Percentiles rank a stretch among this genome's conserved stretches.
These are phyloP conservation scores for Haematococcus lacustris DNA, from an alignment of 139 green algal genomes.

Conservation along the genomic window DNA sequence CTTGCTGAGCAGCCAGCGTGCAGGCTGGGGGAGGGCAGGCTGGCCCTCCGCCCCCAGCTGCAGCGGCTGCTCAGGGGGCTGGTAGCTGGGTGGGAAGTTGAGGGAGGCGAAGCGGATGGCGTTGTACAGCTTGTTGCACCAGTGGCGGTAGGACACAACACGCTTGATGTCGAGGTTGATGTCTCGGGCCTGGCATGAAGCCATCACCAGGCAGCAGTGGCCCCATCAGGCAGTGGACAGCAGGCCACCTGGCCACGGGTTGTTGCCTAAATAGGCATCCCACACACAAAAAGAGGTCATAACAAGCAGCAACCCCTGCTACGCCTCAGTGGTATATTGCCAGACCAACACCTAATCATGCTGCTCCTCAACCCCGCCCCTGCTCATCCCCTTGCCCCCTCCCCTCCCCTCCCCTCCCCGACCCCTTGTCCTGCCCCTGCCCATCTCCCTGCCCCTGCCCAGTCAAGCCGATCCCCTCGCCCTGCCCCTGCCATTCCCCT, in stretches of 20 bases:
- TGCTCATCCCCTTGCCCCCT: too few relatives aligned
- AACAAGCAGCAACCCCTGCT: too few relatives aligned
- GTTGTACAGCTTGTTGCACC: constrained; percentile 99
- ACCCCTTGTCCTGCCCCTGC: too few relatives aligned
- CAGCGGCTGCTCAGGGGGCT: constrained; percentile 1
- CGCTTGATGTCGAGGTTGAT: constrained; percentile 95
- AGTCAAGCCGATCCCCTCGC: too few relatives aligned
- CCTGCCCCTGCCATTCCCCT: too few relatives aligned
- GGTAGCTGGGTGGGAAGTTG: constrained; percentile 64
- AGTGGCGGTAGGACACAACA: constrained; percentile 91
- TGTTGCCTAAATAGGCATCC: background rate
- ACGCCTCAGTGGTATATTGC: background rate
- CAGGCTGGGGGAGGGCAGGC: constrained; percentile 39
- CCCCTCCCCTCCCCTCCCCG: too few relatives aligned
- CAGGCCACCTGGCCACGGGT: background rate
- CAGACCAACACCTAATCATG: background rate
- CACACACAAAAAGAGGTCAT: background rate
- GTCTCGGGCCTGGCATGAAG: constrained; percentile 56
- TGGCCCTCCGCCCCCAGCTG: background rate
- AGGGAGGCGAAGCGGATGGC: constrained; percentile 88
- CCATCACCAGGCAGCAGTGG: background rate
- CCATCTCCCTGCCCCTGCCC: too few relatives aligned
- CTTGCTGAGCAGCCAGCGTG: constrained; percentile 39
- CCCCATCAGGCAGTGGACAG: background rate
- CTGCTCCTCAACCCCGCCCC: too few relatives aligned